phyloP scores from a whole-genome alignment of 768 basidiomycete species.

The Tricholoma sp. region DNA sequence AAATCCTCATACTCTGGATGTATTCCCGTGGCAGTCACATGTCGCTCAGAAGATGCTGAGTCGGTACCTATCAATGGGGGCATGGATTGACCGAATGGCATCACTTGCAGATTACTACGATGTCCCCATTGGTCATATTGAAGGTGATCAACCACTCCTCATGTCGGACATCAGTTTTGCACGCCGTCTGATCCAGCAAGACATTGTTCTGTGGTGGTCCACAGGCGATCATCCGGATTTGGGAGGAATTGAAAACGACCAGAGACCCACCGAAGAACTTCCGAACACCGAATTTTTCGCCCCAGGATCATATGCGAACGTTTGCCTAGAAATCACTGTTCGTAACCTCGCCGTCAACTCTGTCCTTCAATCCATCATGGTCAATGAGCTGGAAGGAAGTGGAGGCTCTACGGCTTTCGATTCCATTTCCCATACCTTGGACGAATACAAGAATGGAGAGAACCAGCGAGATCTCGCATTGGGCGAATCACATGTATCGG shows the following conservation, averaged over 20 bases:
- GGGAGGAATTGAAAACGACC: slow-evolving; percentile 89
- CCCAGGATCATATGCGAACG: slow-evolving; percentile 87
- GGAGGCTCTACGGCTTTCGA: slow-evolving; percentile 94
- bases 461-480: slow-evolving; percentile 69
- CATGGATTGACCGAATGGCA: slow-evolving; percentile 76
- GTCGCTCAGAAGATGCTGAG: slow-evolving; percentile 79
- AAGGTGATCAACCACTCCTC: slow-evolving; percentile 84
- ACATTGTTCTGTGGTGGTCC: slow-evolving; percentile 97
- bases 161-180: slow-evolving; percentile 90
- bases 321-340: slow-evolving; percentile 85
- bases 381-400: slow-evolving; percentile 96
- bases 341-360: slow-evolving; percentile 93
- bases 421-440: slow-evolving; percentile 84
- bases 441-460: slow-evolving; percentile 78
- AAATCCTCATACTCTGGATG: slow-evolving; percentile 66
- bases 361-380: slow-evolving; percentile 87
- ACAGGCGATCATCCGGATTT: slow-evolving; percentile 83
- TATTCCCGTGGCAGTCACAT: slow-evolving; percentile 86
- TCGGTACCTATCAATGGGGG: slow-evolving; percentile 73
- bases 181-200: slow-evolving; percentile 79
- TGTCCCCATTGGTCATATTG: slow-evolving; percentile 88
- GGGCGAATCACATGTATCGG: slow-evolving; percentile 86
- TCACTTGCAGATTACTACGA: slow-evolving; percentile 88
- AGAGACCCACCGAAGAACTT: slow-evolving; percentile 68
- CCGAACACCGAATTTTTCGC: slow-evolving; percentile 80